Evolutionary conservation across 371 early-diverging fungal genomes (phyloP), one percentile per base, ranked within the genome.

Genomic region (Mortierella sp.): DNA sequence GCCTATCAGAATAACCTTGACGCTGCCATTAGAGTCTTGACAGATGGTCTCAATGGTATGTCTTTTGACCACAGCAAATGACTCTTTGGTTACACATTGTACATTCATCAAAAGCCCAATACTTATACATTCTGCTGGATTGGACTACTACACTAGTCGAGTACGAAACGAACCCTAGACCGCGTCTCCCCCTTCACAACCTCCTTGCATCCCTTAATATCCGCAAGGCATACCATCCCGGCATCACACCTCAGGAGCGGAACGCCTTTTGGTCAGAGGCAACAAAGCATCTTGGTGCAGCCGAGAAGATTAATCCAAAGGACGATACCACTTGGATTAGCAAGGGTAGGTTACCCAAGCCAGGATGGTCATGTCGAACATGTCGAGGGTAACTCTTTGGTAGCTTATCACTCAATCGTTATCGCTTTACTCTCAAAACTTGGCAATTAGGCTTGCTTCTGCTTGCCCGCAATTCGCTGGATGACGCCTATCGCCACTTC

Each of bases 401-500:
- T n/a, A n/a, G n/a, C n/a, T n/a, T n/a, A n/a, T n/a, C n/a, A n/a
- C n/a, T n/a, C n/a, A n/a, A n/a, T n/a, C n/a, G n/a, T n/a, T n/a
- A n/a, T n/a, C n/a, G n/a, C n/a, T n/a, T n/a, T n/a, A n/a, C n/a
- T n/a, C n/a, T n/a, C n/a, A 25, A 10, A 24, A 14, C 6, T 22
- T 37, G 22, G 22, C 25, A 28, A 3, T 2, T 41, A 70, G 88
- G 86, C 8, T 79, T 89, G 48, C 68, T 90, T 39, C 82, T 86
- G 40, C 79, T 96, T 57, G 80, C 87, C 7, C 78, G 82, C 50
- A 78, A 84, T 16, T 82, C 86, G 41, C 52, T 87, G 8, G 90
- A 94, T 37, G 87, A 88, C 10, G 95, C 96, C 0, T 57, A 83
- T 29, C 84, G 86, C 17, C 84, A 83, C 24, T 95, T 95, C 79